Evolutionary conservation across 495 filamentous ascomycete genomes (phyloP), one percentile per base, ranked within the genome.

Genomic region (Talaromyces adpressus): DNA sequence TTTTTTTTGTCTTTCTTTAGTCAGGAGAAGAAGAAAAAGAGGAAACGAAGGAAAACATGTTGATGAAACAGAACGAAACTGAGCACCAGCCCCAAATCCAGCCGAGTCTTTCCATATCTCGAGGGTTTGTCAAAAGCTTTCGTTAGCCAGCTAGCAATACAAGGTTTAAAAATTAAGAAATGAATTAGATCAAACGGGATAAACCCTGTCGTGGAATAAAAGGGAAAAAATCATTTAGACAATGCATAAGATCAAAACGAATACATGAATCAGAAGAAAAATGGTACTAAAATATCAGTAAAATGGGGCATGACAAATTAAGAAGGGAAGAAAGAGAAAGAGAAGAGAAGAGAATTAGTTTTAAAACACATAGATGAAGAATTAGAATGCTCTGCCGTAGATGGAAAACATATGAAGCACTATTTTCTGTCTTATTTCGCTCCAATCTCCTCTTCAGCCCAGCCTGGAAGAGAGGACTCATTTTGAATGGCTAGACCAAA

Each of bases 401-500:
- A 62, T 47, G 14, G n/a, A 53, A 62, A 53, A 51, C 18, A 62
- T 62, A 59, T 18, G 18, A 34, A 59, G 25, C 34, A 73, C 14
- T 41, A 9, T 4, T 41, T 32, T 60, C 62, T 67, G 53, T 60
- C 66, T 76, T 76, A 84, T 75, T 84, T 82, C 58, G 82, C 82
- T 56, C 79, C 79, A 64, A 81, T 80, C 70, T 85, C 84, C 68
- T 87, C 84, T 73, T 87, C 85, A 47, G 83, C 83, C 85, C 88
- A 91, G 23, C 87, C 86, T 22, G 81, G 81, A 64, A 91, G 79
- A 61, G 83, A 84, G 62, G 77, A 84, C 67, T 85, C 85, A 65
- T 81, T 84, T 62, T 87, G 83, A 66, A 89, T 84, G 39, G 83
- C 86, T 34, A 89, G 71, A 25, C 87, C 87, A 66, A 82, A 86